Conservation (phyloP, 371 early-diverging fungal species). For the Rhizopus delemar region DNA sequence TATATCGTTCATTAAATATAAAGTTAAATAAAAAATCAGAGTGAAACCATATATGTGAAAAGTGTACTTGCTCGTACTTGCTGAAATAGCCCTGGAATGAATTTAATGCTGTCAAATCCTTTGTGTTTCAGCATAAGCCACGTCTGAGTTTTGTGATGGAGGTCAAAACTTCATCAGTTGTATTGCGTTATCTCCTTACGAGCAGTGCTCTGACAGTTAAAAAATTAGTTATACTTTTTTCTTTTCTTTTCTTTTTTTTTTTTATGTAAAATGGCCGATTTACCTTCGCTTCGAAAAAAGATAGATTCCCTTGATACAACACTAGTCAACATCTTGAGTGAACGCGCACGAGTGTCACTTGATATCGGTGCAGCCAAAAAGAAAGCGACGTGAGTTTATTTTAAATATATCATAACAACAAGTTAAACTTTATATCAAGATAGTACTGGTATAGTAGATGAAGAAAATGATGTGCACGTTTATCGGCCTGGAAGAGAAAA, state of each 20-base stretch:
- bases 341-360: constrained; percentile 84
- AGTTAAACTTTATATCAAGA: not conserved
- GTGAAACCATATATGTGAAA: no score
- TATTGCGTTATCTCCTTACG: constrained; percentile 7
- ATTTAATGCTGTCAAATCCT: no score
- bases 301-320: constrained; percentile 81
- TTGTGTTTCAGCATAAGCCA: not conserved
- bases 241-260: not conserved
- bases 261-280: constrained; percentile 36
- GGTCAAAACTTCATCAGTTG: not conserved
- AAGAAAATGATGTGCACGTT: constrained; percentile 55
- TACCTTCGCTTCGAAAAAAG: constrained; percentile 57
- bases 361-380: constrained; percentile 81
- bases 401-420: not conserved
- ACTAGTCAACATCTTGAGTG: constrained; percentile 78
- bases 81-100: no score
- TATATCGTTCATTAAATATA: no score
- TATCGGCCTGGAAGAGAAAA: constrained; percentile 71
- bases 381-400: constrained; percentile 14
- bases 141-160: constrained; percentile 2
- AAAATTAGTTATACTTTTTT: not conserved
- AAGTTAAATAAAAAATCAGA: no score
- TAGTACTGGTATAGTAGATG: constrained; percentile 18
- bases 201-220: not conserved
- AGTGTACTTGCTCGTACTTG: no score